A percentile compares a stretch with the other conserved stretches of the same genome.
Evolutionary conservation across 1,284 basidiomycete species (phyloP).

Genomic region (Cronartium ribicola): DNA sequence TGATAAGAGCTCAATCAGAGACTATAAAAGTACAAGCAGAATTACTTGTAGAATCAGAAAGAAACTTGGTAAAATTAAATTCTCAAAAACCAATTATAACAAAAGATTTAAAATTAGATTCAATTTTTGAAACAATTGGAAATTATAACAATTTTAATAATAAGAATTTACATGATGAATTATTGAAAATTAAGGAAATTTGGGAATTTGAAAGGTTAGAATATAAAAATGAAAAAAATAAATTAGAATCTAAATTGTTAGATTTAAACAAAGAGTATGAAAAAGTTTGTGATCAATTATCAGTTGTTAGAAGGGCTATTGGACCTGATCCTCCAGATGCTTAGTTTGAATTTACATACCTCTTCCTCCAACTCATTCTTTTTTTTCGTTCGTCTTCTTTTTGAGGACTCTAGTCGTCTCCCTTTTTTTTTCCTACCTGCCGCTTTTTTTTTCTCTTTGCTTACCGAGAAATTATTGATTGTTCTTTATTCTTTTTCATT

Average conservation of each 20-base stretch:
- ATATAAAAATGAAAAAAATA: background rate
- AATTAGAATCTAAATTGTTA: background rate
- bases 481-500: no score
- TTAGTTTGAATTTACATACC: no score
- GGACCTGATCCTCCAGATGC: background rate
- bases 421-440: no score
- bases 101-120: background rate
- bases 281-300: background rate
- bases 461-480: no score
- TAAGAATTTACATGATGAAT: background rate
- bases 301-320: background rate
- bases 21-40: background rate
- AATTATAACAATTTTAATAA: background rate
- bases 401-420: no score
- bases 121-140: background rate
- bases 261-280: background rate
- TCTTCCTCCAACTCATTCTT: no score
- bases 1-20: constrained; percentile 1
- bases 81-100: background rate
- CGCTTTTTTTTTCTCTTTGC: no score
- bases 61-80: background rate
- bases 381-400: no score
- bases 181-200: background rate
- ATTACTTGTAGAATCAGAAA: background rate
- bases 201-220: background rate